A percentile compares a stretch with the other conserved stretches of the same genome.
Evolutionary conservation across 768 basidiomycete genomes (phyloP).

Genomic region (Lepiota brunneoincarnata): DNA sequence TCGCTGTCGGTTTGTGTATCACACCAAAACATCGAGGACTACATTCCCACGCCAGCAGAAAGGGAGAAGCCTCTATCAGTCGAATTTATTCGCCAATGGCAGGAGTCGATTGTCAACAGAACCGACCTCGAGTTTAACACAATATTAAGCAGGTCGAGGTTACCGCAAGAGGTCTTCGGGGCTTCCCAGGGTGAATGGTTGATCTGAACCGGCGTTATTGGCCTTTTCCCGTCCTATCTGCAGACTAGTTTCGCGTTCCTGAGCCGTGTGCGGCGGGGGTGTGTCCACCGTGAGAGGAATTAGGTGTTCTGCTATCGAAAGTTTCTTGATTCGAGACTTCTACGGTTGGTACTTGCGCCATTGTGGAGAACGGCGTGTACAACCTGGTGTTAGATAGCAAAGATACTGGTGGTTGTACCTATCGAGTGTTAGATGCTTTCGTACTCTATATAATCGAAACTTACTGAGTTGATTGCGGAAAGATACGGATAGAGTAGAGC

Average conservation of each 20-base stretch:
- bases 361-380: constrained; percentile 4
- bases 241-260: neutral
- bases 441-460: constrained; percentile 20
- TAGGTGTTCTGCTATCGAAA: constrained; percentile 38
- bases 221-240: neutral
- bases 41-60: neutral
- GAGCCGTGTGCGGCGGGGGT: constrained; percentile 37
- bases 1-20: neutral
- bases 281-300: constrained; percentile 56
- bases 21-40: constrained; percentile 11
- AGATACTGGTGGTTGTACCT: constrained; percentile 49
- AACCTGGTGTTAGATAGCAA: constrained; percentile 11
- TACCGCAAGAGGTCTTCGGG: neutral
- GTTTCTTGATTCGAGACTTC: constrained; percentile 14
- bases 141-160: neutral
- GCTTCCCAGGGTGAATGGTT: neutral
- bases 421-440: neutral
- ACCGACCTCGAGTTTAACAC: neutral
- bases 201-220: neutral
- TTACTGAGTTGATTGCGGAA: constrained; percentile 45
- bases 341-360: constrained; percentile 12
- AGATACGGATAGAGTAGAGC: constrained; percentile 44
- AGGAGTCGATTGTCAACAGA: neutral
- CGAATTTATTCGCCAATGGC: constrained; percentile 4
- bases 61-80: neutral